phyloP scores from a whole-genome alignment of 2,329 filamentous ascomycete species.

The Conoideocrella luteorostrata region DNA sequence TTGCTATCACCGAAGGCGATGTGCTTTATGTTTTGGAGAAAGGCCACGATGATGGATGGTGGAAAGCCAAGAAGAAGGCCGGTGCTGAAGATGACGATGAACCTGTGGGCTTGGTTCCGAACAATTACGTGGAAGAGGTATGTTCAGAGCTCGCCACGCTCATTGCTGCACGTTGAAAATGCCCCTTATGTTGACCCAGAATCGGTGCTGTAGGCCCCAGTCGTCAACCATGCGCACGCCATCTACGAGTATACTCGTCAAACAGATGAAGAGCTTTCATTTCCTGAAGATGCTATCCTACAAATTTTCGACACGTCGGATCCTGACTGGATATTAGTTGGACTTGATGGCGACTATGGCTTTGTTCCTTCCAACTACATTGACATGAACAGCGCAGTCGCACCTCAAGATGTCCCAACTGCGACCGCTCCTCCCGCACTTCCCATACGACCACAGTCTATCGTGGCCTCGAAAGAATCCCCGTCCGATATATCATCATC shows the following conservation, averaged over 20 bases:
- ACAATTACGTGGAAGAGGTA: constrained; percentile 93
- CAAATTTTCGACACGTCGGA: constrained; percentile 86
- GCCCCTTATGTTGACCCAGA: constrained; percentile 3
- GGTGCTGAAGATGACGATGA: constrained; percentile 80
- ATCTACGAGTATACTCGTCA: constrained; percentile 97
- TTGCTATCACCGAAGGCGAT: constrained; percentile 79
- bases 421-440: constrained; percentile 33
- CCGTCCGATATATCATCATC: constrained; percentile 18
- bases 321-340: constrained; percentile 93
- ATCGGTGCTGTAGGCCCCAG: too few relatives aligned
- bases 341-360: constrained; percentile 76
- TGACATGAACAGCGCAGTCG: constrained; percentile 52
- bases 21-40: constrained; percentile 85
- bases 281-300: constrained; percentile 78
- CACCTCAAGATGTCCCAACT: constrained; percentile 34
- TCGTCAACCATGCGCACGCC: constrained; percentile 70
- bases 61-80: constrained; percentile 92
- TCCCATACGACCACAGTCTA: constrained; percentile 33
- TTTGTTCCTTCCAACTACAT: constrained; percentile 98
- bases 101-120: constrained; percentile 82
- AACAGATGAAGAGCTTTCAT: constrained; percentile 96
- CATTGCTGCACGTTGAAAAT: too few relatives aligned
- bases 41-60: constrained; percentile 75
- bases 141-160: constrained; percentile 22
- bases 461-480: constrained; percentile 25